Base-by-base conservation (phyloP, 208 protist species). In the Trypanosoma platydactyli region DNA sequence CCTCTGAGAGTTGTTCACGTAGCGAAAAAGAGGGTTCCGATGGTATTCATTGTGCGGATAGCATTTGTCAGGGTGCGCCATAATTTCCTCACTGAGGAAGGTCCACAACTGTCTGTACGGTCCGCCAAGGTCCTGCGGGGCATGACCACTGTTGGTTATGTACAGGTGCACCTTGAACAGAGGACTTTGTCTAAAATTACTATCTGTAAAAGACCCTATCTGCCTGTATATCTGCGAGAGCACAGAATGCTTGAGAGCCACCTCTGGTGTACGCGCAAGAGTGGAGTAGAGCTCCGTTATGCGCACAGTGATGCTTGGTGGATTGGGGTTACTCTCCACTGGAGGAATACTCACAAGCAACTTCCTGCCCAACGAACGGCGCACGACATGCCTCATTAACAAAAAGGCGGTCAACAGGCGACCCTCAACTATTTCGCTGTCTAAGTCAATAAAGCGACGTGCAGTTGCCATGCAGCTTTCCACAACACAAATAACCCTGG, bases 21-120 rank as follows among this genome's bases (percentile, higher is more conserved):
- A 96, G 29, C 81, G 66, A 65, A 90, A 96, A 58, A 96, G 83
- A 30, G 89, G 88, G 69, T 91, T 93, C 38, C 86, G 82, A 64
- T 94, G 83, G 70, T 84, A 92, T 61, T 94, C 81, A 42, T 79
- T 85, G 69, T 96, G 78, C 0, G 88, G 87, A 73, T 84, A 89
- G 64, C 85, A 94, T 62, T 81, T 83, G 63, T 94, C 91, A 16
- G 91, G 86, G 76, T 92, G 86, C 44, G 79, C 72, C 86, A 96
- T 94, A 52, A 96, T 79, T 72, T 96, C 88, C 6, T 92, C 83
- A 24, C 81, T 79, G 22, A 96, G 76, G 65, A 93, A 89, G 6
- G 86, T 94, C 89, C 91, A 96, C 58, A 93, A 69, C 65, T 96
- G 91, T 27, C 86, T 83, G 54, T 96, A 96, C 51, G 91, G 91